Evolutionary conservation across 2,329 filamentous ascomycete genomes (phyloP).

Genomic region (Fusarium temperatum): DNA sequence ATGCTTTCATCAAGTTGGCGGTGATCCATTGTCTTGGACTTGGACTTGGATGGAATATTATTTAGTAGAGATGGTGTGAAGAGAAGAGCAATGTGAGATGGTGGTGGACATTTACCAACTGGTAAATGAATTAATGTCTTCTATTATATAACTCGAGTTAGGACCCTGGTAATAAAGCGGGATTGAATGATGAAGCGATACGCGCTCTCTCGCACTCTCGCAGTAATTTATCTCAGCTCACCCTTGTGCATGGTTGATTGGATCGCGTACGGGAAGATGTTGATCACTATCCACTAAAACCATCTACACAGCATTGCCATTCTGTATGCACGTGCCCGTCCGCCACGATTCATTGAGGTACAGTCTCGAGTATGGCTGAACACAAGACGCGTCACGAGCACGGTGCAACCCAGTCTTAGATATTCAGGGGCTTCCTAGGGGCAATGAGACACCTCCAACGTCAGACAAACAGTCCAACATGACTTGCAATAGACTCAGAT

Average conservation of each 20-base stretch:
- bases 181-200: background rate
- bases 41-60: too few relatives aligned
- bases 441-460: background rate
- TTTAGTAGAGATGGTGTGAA: background rate
- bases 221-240: background rate
- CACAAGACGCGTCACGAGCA: background rate
- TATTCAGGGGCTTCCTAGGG: background rate
- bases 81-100: background rate
- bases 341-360: background rate
- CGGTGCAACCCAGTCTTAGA: background rate
- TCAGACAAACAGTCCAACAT: background rate
- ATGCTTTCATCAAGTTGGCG: background rate
- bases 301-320: background rate
- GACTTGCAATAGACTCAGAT: background rate
- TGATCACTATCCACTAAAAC: background rate
- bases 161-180: background rate
- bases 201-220: background rate
- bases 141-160: background rate
- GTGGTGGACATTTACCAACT: background rate
- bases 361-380: background rate
- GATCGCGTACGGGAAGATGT: background rate
- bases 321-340: background rate
- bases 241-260: background rate
- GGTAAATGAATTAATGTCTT: background rate
- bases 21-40: rapidly evolving